Conservation (phyloP, 768 basidiomycete species). For the Kwoniella mangroviensis region DNA sequence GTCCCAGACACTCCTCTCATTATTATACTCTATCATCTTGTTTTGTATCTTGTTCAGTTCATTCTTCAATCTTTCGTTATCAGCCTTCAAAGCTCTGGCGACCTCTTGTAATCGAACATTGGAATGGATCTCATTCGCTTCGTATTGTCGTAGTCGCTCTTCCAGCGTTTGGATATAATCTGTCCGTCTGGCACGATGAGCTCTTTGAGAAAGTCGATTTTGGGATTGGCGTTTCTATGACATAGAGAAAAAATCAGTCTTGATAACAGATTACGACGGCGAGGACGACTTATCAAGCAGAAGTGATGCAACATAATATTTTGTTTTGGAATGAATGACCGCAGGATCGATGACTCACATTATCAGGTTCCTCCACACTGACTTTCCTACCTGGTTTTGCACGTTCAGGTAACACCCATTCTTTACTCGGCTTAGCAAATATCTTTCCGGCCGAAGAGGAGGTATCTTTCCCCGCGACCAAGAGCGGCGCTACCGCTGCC, state of each 20-base stretch:
- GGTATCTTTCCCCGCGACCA: slow-evolving; percentile 45
- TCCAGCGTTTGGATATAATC: slow-evolving; percentile 50
- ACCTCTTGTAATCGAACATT: slow-evolving; percentile 54
- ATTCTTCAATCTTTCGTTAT: slow-evolving; percentile 42
- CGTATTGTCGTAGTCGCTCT: slow-evolving; percentile 48
- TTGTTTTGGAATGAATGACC: no score
- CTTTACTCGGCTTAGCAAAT: slow-evolving; percentile 55
- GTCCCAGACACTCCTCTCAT: slow-evolving; percentile 25
- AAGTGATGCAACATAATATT: no score
- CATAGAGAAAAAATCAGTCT: background rate
- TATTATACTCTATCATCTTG: slow-evolving; percentile 13
- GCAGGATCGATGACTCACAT: slow-evolving; percentile 34
- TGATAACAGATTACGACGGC: no score
- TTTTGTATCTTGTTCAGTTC: slow-evolving; percentile 29
- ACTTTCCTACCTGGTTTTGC: slow-evolving; percentile 57
- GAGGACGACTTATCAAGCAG: no score
- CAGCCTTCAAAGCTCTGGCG: slow-evolving; percentile 41
- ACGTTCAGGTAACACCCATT: slow-evolving; percentile 57
- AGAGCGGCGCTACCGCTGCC: background rate
- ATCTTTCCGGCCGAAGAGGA: slow-evolving; percentile 54
- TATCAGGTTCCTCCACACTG: slow-evolving; percentile 46
- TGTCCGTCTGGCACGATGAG: slow-evolving; percentile 46
- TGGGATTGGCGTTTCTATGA: slow-evolving; percentile 50
- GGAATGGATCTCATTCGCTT: slow-evolving; percentile 51
- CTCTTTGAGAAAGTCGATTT: slow-evolving; percentile 51